A percentile compares a stretch with the other conserved stretches of the same genome.
Conservation (phyloP, 2,329 filamentous ascomycete genomes). For the Colletotrichum simmondsii region DNA sequence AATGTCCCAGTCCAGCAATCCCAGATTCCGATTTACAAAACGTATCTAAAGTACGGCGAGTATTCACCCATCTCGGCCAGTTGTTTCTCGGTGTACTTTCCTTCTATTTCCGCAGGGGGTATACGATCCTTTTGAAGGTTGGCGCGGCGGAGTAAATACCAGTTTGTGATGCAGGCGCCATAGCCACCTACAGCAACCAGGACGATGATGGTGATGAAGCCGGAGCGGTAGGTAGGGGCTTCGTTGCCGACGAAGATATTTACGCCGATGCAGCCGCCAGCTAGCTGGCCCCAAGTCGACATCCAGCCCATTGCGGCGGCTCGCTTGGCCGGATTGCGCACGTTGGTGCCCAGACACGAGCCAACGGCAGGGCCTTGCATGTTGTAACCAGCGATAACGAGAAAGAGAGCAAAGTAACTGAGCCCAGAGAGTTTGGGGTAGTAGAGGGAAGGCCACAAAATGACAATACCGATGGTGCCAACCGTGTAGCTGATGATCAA, state of each 20-base stretch:
- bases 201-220: too few species aligned
- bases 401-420: slow-evolving; percentile 11
- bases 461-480: not conserved
- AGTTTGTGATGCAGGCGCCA: too few species aligned
- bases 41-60: slow-evolving; percentile 1
- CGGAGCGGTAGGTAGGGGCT: too few species aligned
- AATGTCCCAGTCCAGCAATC: too few species aligned
- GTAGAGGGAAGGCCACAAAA: not conserved
- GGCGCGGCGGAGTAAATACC: too few species aligned
- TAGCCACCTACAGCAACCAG: too few species aligned
- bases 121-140: not conserved
- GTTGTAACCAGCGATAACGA: slow-evolving; percentile 11
- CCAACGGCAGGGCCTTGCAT: slow-evolving; percentile 30
- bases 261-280: slow-evolving; percentile 24
- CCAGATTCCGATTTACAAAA: not conserved
- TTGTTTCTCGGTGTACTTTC: not conserved
- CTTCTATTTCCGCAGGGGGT: not conserved
- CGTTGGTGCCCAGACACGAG: slow-evolving; percentile 3
- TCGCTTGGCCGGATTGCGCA: slow-evolving; percentile 17
- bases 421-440: not conserved
- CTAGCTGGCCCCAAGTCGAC: not conserved
- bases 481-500: not conserved
- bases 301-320: slow-evolving; percentile 9
- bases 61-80: slow-evolving; percentile 1
- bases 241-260: slow-evolving; percentile 22